Evolutionary conservation across 139 green algal species (phyloP), one percentile per base, ranked within the genome.

Genomic region (Prasinococcaceae sp.): DNA sequence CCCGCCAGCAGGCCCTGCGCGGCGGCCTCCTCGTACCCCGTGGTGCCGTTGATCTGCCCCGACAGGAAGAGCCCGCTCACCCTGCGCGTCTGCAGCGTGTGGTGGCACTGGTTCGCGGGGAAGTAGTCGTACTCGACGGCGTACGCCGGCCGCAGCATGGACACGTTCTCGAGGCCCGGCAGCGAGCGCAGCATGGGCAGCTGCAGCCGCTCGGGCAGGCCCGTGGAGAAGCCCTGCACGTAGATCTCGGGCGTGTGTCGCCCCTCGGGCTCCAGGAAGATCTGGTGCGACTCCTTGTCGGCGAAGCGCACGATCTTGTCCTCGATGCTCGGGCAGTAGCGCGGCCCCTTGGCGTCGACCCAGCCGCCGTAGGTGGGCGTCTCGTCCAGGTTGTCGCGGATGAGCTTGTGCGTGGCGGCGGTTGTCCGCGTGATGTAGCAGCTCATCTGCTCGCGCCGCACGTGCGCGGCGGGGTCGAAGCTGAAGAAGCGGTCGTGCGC

Each of bases 91-190:
- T 95, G 81, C 30, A 98, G 76, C 26, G 80, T 84, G 37, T 67
- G 50, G 42, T 74, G 27, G 66, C 85, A 93, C 75, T 98, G 84
- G 65, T 92, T 61, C 0, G 88, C 88, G 0, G 90, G 88, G 33
- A 98, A 61, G 81, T 92, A 98, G 73, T 98, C 89, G 62, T 98
- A 98, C 68, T 98, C 90, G 35, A 98, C 90, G 4, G 85, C 87
- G 50, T 98, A 98, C 0, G 88, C 90, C 0, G 89, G 82, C 20
- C 85, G 66, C 64, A 98, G 70, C 83, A 96, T 92, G 6, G 58
- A 61, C 55, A 67, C 78, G 9, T 61, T 23, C 74, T 93, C 80
- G 47, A 98, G 59, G 0, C 90, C 90, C 2, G 90, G 85, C 45
- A 98, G 74, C 16, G 84, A 93, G 27, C 77, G 75, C 57, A 98